Evolutionary conservation across 202 grass and related monocot species (phyloP).

Genomic region (Setaria viridis): DNA sequence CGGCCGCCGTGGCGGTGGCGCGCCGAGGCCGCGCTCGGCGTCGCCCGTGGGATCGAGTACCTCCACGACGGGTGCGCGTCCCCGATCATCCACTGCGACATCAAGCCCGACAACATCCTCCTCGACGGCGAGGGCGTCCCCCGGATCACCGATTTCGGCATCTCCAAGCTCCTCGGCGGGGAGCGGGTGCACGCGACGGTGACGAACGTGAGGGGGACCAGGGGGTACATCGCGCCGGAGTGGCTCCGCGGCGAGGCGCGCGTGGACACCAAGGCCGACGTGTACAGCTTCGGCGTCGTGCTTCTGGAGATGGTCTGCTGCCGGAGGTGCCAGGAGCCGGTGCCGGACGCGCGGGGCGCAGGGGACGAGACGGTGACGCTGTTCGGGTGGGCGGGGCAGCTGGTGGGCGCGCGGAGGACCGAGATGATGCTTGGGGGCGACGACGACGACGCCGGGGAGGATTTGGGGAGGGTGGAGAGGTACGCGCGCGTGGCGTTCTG

Average conservation of each 20-base stretch:
- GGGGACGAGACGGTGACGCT: conserved; percentile 10
- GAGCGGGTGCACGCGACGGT: conserved; percentile 52
- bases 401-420: conserved; percentile 29
- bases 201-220: conserved; percentile 60
- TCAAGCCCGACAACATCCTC: conserved; percentile 72
- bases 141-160: conserved; percentile 63
- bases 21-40: conserved; percentile 26
- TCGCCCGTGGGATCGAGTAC: conserved; percentile 55
- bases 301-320: conserved; percentile 68
- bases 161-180: conserved; percentile 51
- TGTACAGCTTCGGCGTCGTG: conserved; percentile 78
- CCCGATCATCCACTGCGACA: conserved; percentile 72
- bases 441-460: not conserved
- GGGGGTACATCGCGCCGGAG: conserved; percentile 60
- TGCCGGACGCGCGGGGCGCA: not conserved
- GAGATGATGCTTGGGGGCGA: conserved; percentile 33
- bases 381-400: conserved; percentile 48
- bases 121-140: conserved; percentile 32
- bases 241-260: conserved; percentile 49
- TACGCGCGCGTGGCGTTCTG: conserved; percentile 45
- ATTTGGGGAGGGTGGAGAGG: conserved; percentile 45
- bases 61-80: conserved; percentile 57
- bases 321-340: not conserved
- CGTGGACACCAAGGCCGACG: conserved; percentile 60
- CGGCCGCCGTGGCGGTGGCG: not conserved